phyloP scores from a whole-genome alignment of 2,329 filamentous ascomycete genomes.

The Trichophyton simii region DNA sequence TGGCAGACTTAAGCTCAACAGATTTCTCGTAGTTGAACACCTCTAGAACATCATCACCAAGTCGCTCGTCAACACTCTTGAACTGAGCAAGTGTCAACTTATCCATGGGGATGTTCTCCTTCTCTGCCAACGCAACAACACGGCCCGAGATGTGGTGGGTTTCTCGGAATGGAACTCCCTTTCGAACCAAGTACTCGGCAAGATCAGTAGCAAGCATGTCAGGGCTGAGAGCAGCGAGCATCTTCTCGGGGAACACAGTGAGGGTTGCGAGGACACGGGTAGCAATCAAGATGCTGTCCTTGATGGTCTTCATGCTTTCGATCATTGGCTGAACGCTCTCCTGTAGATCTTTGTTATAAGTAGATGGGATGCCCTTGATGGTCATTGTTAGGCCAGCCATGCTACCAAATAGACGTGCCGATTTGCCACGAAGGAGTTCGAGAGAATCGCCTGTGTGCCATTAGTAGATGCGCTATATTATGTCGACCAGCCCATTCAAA shows the following conservation, averaged over 20 bases:
- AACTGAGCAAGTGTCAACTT: slow-evolving; percentile 55
- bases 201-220: slow-evolving; percentile 62
- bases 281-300: slow-evolving; percentile 70
- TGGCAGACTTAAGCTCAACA: slow-evolving; percentile 65
- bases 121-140: slow-evolving; percentile 59
- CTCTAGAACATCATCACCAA: slow-evolving; percentile 57
- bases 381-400: slow-evolving; percentile 71
- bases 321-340: slow-evolving; percentile 78
- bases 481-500: not conserved
- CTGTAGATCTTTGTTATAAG: slow-evolving; percentile 89
- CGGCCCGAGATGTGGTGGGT: slow-evolving; percentile 66
- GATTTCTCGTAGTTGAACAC: slow-evolving; percentile 71
- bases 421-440: slow-evolving; percentile 64
- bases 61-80: slow-evolving; percentile 53
- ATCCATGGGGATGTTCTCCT: slow-evolving; percentile 55
- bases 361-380: slow-evolving; percentile 61
- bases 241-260: slow-evolving; percentile 56
- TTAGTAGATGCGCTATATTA: not conserved
- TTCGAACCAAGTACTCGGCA: slow-evolving; percentile 35
- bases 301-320: slow-evolving; percentile 66
- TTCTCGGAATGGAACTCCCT: slow-evolving; percentile 56
- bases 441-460: slow-evolving; percentile 45
- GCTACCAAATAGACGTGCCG: slow-evolving; percentile 63
- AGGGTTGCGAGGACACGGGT: slow-evolving; percentile 68
- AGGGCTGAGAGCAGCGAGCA: slow-evolving; percentile 64